phyloP scores from a whole-genome alignment of 352 stramenopile species.

The Phytophthora lateralis region DNA sequence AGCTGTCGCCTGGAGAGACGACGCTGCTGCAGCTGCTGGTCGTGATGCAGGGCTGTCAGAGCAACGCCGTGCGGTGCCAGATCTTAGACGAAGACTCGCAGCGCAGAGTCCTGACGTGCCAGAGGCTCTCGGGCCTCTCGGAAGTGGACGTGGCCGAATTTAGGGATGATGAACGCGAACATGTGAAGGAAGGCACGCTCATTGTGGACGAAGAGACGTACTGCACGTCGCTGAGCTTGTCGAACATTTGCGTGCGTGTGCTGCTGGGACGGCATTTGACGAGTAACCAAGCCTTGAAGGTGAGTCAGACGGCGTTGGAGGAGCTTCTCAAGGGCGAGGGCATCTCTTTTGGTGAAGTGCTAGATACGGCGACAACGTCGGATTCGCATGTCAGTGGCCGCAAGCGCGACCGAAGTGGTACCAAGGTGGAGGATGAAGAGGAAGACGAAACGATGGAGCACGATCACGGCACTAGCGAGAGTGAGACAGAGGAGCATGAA shows the following conservation, averaged over 20 bases:
- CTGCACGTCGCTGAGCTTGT: conserved; percentile 72
- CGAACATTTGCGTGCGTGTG: conserved; percentile 84
- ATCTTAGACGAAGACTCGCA: conserved; percentile 86
- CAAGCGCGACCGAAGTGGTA: conserved; percentile 32
- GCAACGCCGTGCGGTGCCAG: conserved; percentile 82
- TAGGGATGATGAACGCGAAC: conserved; percentile 80
- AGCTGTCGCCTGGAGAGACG: conserved; percentile 71
- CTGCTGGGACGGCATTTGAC: conserved; percentile 75
- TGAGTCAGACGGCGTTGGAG: conserved; percentile 86
- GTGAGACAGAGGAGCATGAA: conserved; percentile 38
- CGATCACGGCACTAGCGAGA: conserved; percentile 35
- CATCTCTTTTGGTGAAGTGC: conserved; percentile 60
- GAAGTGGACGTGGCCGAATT: conserved; percentile 89
- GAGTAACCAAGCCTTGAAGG: conserved; percentile 84
- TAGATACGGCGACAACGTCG: conserved; percentile 42
- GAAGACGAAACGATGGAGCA: conserved; percentile 23
- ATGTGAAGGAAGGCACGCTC: conserved; percentile 89
- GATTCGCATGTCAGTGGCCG: conserved; percentile 12
- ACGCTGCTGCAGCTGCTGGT: conserved; percentile 84
- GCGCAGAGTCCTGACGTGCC: conserved; percentile 74
- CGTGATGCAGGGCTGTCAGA: conserved; percentile 85
- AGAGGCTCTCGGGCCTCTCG: conserved; percentile 79
- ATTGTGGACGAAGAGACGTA: conserved; percentile 87
- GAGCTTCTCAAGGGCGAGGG: conserved; percentile 78
- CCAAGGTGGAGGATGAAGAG: conserved; percentile 22